These are phyloP conservation scores for Emydomyces testavorans DNA, from an alignment of 2,329 filamentous ascomycete genomes.

Conservation along the genomic window DNA sequence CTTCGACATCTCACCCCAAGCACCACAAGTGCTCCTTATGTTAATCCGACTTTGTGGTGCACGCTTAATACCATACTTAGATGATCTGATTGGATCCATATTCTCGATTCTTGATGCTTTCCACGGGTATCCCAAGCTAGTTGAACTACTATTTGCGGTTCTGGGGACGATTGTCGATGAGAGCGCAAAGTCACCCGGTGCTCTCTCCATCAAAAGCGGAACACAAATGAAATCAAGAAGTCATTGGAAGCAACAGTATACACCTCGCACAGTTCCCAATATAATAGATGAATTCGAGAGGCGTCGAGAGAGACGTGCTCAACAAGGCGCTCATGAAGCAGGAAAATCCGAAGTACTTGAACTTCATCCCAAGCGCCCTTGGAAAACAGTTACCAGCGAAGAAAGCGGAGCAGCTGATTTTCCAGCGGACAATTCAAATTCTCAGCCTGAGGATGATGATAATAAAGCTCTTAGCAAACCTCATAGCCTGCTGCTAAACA, in stretches of 20 bases:
- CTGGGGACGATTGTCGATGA: constrained; percentile 74
- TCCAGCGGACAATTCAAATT: constrained; percentile 26
- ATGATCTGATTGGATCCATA: constrained; percentile 81
- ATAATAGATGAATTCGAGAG: constrained; percentile 27
- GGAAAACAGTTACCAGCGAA: constrained; percentile 19
- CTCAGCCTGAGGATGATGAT: constrained; percentile 38
- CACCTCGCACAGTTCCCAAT: constrained; percentile 24
- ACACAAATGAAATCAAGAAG: constrained; percentile 19
- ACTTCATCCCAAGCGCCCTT: constrained; percentile 22
- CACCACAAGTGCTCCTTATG: constrained; percentile 83
- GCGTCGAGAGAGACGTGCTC: constrained; percentile 25
- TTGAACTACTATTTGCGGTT: constrained; percentile 73
- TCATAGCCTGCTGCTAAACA: constrained; percentile 68
- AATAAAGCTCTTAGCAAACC: constrained; percentile 60
- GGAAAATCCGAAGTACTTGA: constrained; percentile 6
- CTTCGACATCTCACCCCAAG: constrained; percentile 82
- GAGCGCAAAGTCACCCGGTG: constrained; percentile 49
- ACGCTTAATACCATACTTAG: constrained; percentile 69
- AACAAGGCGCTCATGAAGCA: constrained; percentile 16
- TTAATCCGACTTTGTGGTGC: constrained; percentile 83
- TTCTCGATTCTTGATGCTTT: constrained; percentile 91
- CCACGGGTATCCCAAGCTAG: constrained; percentile 79
- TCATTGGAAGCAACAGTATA: constrained; percentile 24
- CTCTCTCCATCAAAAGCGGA: constrained; percentile 36
- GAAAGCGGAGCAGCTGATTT: constrained; percentile 20